Conservation (phyloP, 192 early-diverging fungal genomes). For the Coemansia sp. region DNA sequence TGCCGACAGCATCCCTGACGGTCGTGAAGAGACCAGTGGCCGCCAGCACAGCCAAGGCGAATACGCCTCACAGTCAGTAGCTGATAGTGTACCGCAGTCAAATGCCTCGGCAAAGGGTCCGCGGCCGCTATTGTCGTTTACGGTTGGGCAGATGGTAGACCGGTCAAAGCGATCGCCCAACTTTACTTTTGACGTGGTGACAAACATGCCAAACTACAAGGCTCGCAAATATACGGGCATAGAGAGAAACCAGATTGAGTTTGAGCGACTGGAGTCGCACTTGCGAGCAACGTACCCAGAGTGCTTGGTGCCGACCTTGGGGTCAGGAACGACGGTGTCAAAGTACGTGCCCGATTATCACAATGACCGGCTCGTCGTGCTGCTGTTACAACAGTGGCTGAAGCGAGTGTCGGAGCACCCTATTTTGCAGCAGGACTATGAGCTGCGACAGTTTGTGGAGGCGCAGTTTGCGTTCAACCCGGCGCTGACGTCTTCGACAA, state of each 20-base stretch:
- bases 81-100: neutral
- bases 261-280: constrained; percentile 54
- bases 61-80: neutral
- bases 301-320: constrained; percentile 55
- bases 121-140: constrained; percentile 36
- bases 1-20: neutral
- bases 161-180: constrained; percentile 45
- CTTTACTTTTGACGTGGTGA: constrained; percentile 42
- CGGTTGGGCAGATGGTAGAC: constrained; percentile 50
- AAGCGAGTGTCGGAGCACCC: constrained; percentile 48
- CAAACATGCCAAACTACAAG: constrained; percentile 52
- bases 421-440: constrained; percentile 57
- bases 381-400: constrained; percentile 56
- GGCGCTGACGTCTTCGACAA: constrained; percentile 26
- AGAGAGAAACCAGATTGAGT: constrained; percentile 54
- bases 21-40: neutral
- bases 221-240: constrained; percentile 52
- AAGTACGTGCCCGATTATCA: constrained; percentile 56
- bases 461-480: constrained; percentile 58
- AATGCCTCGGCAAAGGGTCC: neutral
- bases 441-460: constrained; percentile 60
- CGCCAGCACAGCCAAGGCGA: neutral
- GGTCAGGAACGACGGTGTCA: constrained; percentile 41
- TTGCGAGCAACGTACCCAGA: constrained; percentile 57
- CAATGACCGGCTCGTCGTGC: constrained; percentile 54